Conservation (phyloP, 345 rosid genomes). For the Psidium guajava region DNA sequence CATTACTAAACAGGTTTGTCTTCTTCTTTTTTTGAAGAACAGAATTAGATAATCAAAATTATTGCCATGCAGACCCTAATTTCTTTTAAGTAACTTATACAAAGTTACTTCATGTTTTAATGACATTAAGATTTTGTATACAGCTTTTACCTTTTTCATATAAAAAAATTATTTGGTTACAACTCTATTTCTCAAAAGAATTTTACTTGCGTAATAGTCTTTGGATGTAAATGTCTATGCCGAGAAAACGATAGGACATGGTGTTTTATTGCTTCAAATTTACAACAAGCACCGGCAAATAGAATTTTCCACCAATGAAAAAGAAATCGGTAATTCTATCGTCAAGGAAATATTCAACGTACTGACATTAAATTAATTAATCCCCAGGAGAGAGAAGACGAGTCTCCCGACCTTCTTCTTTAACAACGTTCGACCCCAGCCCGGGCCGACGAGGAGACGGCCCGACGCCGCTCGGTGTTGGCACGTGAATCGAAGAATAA, state of each 20-base stretch:
- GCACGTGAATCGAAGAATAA: conserved; percentile 23
- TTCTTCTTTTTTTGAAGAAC: too few relatives aligned
- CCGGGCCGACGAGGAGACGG: not conserved
- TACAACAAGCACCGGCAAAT: not conserved
- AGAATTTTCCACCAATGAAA: not conserved
- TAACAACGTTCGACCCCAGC: not conserved
- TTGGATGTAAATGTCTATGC: not conserved
- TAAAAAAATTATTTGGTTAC: not conserved
- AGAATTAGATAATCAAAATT: too few relatives aligned
- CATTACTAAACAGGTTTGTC: too few relatives aligned
- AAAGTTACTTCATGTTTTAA: too few relatives aligned
- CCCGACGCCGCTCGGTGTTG: not conserved
- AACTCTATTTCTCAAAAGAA: not conserved
- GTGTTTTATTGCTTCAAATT: not conserved
- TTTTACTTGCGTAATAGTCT: too few relatives aligned
- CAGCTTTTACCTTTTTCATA: too few relatives aligned
- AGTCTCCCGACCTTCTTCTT: not conserved
- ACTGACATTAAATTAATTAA: not conserved
- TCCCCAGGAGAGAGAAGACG: not conserved
- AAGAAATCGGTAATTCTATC: not conserved
- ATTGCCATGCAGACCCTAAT: too few relatives aligned
- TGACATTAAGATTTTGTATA: too few relatives aligned
- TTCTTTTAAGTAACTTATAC: too few relatives aligned
- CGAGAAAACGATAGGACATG: not conserved
- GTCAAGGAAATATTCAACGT: not conserved